These are phyloP conservation scores for Boletus vermiculosoides DNA, from an alignment of 768 basidiomycete genomes.

Conservation along the genomic window DNA sequence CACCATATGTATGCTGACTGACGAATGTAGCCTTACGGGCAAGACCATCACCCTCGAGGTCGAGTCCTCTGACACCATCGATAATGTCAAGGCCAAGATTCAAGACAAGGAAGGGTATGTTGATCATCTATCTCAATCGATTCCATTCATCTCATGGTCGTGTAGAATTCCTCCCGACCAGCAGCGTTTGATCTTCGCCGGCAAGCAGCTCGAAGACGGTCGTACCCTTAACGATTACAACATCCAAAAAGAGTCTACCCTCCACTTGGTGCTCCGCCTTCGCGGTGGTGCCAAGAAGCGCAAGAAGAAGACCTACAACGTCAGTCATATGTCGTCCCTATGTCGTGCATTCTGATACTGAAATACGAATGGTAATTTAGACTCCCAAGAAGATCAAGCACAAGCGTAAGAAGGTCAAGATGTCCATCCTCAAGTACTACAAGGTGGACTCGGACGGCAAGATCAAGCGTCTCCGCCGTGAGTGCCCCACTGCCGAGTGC, in stretches of 20 bases:
- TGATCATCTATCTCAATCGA: neutral
- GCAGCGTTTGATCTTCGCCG: slow-evolving; percentile 98
- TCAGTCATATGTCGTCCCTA: slow-evolving; percentile 38
- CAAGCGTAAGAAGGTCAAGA: slow-evolving; percentile 99
- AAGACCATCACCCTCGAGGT: slow-evolving; percentile 99
- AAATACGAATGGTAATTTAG: slow-evolving; percentile 35
- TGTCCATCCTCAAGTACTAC: slow-evolving; percentile 99
- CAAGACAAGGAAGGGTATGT: slow-evolving; percentile 94
- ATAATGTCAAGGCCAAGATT: slow-evolving; percentile 97
- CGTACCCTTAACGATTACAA: slow-evolving; percentile 94
- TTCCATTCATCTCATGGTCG: slow-evolving; percentile 2
- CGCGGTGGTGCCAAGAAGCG: slow-evolving; percentile 99
- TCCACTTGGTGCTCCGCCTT: slow-evolving; percentile 95
- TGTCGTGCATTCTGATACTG: neutral
- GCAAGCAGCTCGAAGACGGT: slow-evolving; percentile 99
- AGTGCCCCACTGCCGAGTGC: slow-evolving; percentile 84
- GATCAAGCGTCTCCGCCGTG: slow-evolving; percentile 98
- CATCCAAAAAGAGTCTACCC: slow-evolving; percentile 99
- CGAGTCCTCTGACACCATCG: slow-evolving; percentile 95
- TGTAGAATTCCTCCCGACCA: slow-evolving; percentile 86
- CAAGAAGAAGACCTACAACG: slow-evolving; percentile 99
- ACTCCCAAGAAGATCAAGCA: slow-evolving; percentile 99
- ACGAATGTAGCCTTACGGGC: slow-evolving; percentile 78
- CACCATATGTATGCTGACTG: neutral
- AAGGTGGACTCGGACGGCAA: slow-evolving; percentile 99